These are phyloP conservation scores for Leccinum rimulosum DNA, from an alignment of 768 basidiomycete species.

Conservation along the genomic window DNA sequence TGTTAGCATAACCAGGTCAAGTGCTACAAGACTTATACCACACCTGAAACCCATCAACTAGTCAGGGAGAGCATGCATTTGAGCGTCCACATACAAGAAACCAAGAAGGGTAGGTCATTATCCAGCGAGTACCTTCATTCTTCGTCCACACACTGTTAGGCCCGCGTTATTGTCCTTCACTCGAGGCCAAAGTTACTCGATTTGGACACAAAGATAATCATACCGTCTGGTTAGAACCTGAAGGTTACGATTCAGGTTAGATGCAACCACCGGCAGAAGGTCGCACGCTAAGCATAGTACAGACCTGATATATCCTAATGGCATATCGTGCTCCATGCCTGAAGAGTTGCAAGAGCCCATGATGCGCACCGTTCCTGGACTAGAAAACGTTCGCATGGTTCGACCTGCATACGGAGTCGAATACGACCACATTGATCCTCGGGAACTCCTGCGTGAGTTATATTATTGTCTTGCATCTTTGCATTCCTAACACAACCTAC, in stretches of 20 bases:
- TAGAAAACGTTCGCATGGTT: slow-evolving; percentile 83
- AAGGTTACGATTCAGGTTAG: slow-evolving; percentile 84
- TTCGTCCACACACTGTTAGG: slow-evolving; percentile 40
- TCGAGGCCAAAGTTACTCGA: slow-evolving; percentile 83
- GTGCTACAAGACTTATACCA: slow-evolving; percentile 76
- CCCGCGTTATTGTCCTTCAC: slow-evolving; percentile 87
- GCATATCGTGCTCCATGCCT: slow-evolving; percentile 83
- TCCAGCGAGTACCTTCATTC: background rate
- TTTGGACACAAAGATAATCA: slow-evolving; percentile 73
- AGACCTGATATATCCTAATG: slow-evolving; percentile 91
- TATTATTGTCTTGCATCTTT: background rate
- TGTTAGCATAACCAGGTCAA: slow-evolving; percentile 67
- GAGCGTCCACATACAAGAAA: slow-evolving; percentile 85
- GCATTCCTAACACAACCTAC: background rate
- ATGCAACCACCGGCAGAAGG: background rate
- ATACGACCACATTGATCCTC: slow-evolving; percentile 87
- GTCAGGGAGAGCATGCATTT: slow-evolving; percentile 72
- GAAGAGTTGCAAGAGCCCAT: slow-evolving; percentile 81
- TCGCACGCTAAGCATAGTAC: slow-evolving; percentile 1
- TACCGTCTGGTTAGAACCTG: slow-evolving; percentile 86
- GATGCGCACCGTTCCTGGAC: slow-evolving; percentile 80
- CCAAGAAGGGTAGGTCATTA: slow-evolving; percentile 64
- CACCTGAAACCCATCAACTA: slow-evolving; percentile 68
- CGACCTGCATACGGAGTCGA: slow-evolving; percentile 90
- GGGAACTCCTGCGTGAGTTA: slow-evolving; percentile 68